Conservation (phyloP, 2,329 filamentous ascomycete genomes). For the Penicillium glabrum region DNA sequence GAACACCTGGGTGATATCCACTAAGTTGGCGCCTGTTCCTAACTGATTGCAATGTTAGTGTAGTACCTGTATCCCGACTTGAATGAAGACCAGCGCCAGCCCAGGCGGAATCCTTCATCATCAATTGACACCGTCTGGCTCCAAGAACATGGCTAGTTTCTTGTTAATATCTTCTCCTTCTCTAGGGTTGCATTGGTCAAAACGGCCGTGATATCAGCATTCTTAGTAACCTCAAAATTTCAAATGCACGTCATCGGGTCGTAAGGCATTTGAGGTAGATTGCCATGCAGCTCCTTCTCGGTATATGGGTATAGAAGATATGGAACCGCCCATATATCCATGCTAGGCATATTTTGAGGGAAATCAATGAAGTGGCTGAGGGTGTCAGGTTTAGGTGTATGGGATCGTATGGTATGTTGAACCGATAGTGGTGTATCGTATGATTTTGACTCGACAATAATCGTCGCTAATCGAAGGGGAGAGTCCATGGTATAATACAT, state of each 20-base stretch:
- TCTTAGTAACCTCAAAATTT: background rate
- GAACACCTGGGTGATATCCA: no score
- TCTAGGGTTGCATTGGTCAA: no score
- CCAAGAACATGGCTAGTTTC: no score
- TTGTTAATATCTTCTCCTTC: no score
- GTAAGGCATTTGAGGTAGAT: background rate
- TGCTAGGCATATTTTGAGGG: background rate
- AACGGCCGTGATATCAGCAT: no score
- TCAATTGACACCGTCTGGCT: no score
- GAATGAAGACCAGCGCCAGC: no score
- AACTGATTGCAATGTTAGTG: no score
- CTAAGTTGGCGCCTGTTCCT: no score
- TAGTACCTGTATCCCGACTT: no score
- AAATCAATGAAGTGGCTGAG: background rate
- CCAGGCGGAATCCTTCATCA: no score
- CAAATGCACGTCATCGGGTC: background rate
- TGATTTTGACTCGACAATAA: background rate
- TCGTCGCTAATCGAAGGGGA: background rate
- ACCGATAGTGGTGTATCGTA: background rate
- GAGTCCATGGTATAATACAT: conserved; percentile 3
- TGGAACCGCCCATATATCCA: background rate
- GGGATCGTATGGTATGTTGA: background rate
- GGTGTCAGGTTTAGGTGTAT: background rate
- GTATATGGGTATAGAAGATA: background rate
- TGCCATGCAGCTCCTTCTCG: background rate